Percentiles rank a stretch among this genome's conserved stretches.
phyloP scores from a whole-genome alignment of 1,139 yeast species.

The Hanseniaspora sp. region DNA sequence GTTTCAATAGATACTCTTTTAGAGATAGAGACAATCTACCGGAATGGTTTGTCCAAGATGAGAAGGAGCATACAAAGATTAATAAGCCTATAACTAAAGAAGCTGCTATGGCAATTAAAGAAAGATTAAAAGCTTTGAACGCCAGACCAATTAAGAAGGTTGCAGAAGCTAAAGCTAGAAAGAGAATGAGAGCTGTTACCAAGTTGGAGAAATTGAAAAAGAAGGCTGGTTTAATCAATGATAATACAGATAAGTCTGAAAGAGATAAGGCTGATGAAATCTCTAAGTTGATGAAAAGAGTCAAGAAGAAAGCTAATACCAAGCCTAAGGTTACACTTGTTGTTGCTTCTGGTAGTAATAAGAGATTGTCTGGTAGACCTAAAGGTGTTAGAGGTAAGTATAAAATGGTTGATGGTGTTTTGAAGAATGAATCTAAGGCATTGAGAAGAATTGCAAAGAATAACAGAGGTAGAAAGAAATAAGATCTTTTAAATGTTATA shows the following conservation, averaged over 20 bases:
- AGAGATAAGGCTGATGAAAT: constrained; percentile 91
- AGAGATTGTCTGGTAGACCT: constrained; percentile 88
- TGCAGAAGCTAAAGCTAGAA: constrained; percentile 91
- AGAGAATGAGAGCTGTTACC: constrained; percentile 84
- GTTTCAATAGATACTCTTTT: constrained; percentile 83
- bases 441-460: constrained; percentile 81
- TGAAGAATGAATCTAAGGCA: constrained; percentile 96
- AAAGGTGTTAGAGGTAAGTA: constrained; percentile 93
- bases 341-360: constrained; percentile 78
- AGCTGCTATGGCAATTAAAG: constrained; percentile 85
- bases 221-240: constrained; percentile 87
- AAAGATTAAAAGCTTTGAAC: constrained; percentile 77
- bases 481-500: not conserved
- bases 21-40: constrained; percentile 86
- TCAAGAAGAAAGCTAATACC: constrained; percentile 61
- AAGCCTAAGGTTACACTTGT: constrained; percentile 82
- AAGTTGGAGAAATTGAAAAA: constrained; percentile 83
- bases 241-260: constrained; percentile 77
- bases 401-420: constrained; percentile 97
- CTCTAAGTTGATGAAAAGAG: constrained; percentile 69
- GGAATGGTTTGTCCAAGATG: constrained; percentile 93
- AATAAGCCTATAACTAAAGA: constrained; percentile 91
- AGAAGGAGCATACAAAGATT: constrained; percentile 70
- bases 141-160: constrained; percentile 98
- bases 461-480: constrained; percentile 38